Evolutionary conservation across 768 basidiomycete species (phyloP).

Genomic region (Lepiota subincarnata): DNA sequence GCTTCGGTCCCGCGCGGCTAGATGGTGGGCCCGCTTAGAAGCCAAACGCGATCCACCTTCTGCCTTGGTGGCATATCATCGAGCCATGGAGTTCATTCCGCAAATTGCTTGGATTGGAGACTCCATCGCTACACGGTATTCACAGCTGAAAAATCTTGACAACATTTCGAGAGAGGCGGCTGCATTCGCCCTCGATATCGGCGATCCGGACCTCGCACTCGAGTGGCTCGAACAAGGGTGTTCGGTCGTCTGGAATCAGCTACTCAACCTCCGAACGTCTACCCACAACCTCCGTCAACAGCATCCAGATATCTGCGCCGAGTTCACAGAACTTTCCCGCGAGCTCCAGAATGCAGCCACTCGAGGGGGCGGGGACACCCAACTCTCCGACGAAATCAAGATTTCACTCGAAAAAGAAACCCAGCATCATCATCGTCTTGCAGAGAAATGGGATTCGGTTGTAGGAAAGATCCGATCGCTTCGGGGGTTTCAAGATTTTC

Average conservation of each 20-base stretch:
- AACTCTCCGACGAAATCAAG: too few relatives aligned
- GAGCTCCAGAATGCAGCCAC: too few relatives aligned
- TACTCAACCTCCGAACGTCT: slow-evolving; percentile 15
- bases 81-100: background rate
- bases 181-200: background rate
- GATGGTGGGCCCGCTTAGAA: background rate
- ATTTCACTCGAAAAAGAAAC: too few relatives aligned
- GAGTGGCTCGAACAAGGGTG: slow-evolving; percentile 25
- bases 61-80: background rate
- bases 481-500: slow-evolving; percentile 1
- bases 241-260: slow-evolving; percentile 21
- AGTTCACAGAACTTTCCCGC: too few relatives aligned
- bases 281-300: slow-evolving; percentile 12
- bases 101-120: background rate
- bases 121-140: background rate
- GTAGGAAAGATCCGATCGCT: background rate
- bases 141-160: background rate
- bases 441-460: background rate
- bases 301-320: too few relatives aligned
- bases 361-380: too few relatives aligned
- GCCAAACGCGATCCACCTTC: background rate
- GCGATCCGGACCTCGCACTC: slow-evolving; percentile 6
- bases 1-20: too few relatives aligned
- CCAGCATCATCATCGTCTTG: background rate
- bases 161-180: background rate